These are phyloP conservation scores for Linnemannia schmuckeri DNA, from an alignment of 192 early-diverging fungal species.

Conservation along the genomic window DNA sequence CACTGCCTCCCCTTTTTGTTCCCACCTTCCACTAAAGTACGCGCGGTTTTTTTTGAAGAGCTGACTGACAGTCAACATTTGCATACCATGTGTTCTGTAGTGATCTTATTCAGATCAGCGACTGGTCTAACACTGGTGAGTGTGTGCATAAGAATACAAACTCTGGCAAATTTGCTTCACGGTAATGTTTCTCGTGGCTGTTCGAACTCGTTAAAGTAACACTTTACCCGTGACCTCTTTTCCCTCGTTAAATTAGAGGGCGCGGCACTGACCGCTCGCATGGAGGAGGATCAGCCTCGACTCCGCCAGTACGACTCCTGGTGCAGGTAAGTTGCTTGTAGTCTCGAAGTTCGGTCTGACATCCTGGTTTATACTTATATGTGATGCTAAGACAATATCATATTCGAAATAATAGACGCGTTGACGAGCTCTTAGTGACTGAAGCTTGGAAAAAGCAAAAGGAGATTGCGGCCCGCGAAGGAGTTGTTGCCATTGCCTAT, in stretches of 20 bases:
- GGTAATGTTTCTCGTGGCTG: not conserved
- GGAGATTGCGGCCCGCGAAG: slow-evolving; percentile 71
- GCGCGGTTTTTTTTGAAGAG: not conserved
- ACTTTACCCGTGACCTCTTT: not conserved
- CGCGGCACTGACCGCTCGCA: slow-evolving; percentile 58
- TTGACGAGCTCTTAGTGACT: slow-evolving; percentile 71
- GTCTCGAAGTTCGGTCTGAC: not conserved
- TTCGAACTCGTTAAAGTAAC: not conserved
- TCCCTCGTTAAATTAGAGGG: slow-evolving; percentile 57
- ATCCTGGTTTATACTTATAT: not conserved
- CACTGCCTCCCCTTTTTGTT: not conserved
- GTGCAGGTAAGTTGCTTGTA: slow-evolving; percentile 57
- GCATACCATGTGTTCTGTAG: not conserved
- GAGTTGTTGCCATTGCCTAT: slow-evolving; percentile 75
- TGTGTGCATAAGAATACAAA: not conserved
- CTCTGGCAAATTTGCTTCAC: not conserved
- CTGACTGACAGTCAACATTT: not conserved
- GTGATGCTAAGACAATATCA: not conserved
- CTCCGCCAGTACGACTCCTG: slow-evolving; percentile 78
- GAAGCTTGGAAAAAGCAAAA: slow-evolving; percentile 75
- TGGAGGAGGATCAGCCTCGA: slow-evolving; percentile 72
- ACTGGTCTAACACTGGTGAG: slow-evolving; percentile 52
- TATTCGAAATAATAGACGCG: slow-evolving; percentile 45
- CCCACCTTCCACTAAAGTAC: not conserved
- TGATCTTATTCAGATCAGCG: slow-evolving; percentile 44